Evolutionary conservation across 257 asterid species (phyloP), one percentile per base, ranked within the genome.

Genomic region (Gynochthodes officinalis): DNA sequence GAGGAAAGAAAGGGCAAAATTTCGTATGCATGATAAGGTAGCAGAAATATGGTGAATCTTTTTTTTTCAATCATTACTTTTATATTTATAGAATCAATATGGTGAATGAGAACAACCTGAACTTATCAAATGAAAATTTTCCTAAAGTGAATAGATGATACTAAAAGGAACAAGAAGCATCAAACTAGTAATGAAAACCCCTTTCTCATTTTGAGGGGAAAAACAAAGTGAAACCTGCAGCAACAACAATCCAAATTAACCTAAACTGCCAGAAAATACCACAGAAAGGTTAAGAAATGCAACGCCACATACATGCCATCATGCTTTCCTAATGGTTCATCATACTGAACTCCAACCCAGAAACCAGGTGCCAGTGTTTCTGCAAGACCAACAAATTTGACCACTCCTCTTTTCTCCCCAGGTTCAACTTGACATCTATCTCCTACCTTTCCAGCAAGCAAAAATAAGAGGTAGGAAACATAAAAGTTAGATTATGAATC

Each of bases 361-460:
- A 87, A 92, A 44, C 98, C 98, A 75, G 94, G 91, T 59, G 90
- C 83, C 49, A 95, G 98, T 42, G 96, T 79, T 86, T 90, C 99
- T 60, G 92, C 97, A 19, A 39, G 82, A 57, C 99, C 99, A 44
- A 92, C 92, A 75, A 87, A 95, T 80, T 92, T 95, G 75, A 90
- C 84, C 30, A 79, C 71, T 50, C 98, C 99, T 83, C 96, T 86
- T 82, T 87, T 90, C 85, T 86, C 97, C 72, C 99, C 97, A 42
- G 93, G 90, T 64, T 92, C 97, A 78, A 89, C 96, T 86, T 88
- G 86, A 79, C 97, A 95, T 87, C 99, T 84, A 75, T 92, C 96
- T 73, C 97, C 99, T 49, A 87, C 89, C 97, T 91, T 81, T 71
- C 62, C 53, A 16, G 37, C 33, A 57, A 73, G 74, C 44, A 57